These are phyloP conservation scores for Penicillium nordicum DNA, from an alignment of 2,329 filamentous ascomycete species.

Conservation along the genomic window DNA sequence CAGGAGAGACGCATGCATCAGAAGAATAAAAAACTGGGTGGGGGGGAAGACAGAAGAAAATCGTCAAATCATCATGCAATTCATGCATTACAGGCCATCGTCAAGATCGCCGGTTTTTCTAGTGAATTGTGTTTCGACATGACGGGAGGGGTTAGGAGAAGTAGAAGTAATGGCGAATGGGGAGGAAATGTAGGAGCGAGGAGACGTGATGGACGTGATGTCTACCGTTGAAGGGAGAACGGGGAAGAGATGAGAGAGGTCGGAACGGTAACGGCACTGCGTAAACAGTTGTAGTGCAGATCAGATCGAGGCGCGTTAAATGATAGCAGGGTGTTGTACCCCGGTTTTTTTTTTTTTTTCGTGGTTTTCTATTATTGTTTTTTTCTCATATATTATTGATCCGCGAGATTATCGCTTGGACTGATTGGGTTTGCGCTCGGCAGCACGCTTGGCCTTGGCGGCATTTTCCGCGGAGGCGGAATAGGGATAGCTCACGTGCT, in stretches of 20 bases:
- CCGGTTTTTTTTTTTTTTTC: neutral
- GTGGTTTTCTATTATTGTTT: neutral
- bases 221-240: conserved; percentile 1
- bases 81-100: conserved; percentile 16
- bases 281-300: neutral
- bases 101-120: conserved; percentile 19
- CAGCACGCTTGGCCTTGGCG: conserved; percentile 27
- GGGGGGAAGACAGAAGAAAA: conserved; percentile 3
- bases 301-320: neutral
- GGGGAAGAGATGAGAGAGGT: neutral
- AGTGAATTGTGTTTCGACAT: conserved; percentile 12
- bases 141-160: conserved; percentile 15
- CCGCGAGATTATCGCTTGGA: conserved; percentile 8
- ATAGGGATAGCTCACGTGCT: conserved; percentile 37
- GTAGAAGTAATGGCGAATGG: neutral
- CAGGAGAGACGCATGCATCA: conserved; percentile 17
- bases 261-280: neutral
- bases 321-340: neutral
- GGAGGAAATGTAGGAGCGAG: neutral
- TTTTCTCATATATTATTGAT: neutral
- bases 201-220: neutral
- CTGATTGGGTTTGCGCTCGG: conserved; percentile 23
- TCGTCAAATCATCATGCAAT: conserved; percentile 24
- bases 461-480: conserved; percentile 34
- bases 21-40: conserved; percentile 11